phyloP scores from a whole-genome alignment of 306 rosid species.

The Quercus bicolor region DNA sequence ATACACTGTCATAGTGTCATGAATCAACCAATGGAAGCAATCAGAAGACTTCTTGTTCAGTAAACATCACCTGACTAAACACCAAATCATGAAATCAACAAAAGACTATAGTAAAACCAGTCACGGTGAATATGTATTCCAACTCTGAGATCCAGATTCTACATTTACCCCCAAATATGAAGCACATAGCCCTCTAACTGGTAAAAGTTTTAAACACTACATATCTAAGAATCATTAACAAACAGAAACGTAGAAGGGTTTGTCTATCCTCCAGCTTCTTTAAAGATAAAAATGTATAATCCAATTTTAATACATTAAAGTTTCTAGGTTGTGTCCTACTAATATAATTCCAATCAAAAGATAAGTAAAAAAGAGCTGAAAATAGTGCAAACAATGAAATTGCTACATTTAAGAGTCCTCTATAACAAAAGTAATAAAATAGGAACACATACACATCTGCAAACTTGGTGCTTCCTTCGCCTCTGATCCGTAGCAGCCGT shows the following conservation, averaged over 20 bases:
- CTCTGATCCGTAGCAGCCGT: constrained; percentile 72
- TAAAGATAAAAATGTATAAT: not conserved
- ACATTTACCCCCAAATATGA: not conserved
- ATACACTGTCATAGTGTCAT: not conserved
- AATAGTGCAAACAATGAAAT: not conserved
- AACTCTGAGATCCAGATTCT: not conserved
- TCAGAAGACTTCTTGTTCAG: not conserved
- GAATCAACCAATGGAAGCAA: not conserved
- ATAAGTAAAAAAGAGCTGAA: not conserved
- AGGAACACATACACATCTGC: constrained; percentile 69
- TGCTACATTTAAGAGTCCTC: not conserved
- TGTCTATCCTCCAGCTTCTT: not conserved
- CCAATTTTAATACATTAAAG: not conserved
- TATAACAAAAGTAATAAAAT: not conserved
- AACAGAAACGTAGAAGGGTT: not conserved
- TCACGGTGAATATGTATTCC: not conserved
- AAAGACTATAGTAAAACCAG: not conserved
- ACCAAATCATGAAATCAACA: not conserved
- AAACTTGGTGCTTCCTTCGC: constrained; percentile 88
- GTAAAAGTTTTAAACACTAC: not conserved
- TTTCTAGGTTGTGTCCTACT: not conserved
- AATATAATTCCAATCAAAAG: not conserved
- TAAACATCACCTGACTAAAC: not conserved
- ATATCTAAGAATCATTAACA: not conserved
- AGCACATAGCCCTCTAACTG: not conserved